These are phyloP conservation scores for Protea cynaroides DNA, from an alignment of 164 flowering plant genomes.

Conservation along the genomic window DNA sequence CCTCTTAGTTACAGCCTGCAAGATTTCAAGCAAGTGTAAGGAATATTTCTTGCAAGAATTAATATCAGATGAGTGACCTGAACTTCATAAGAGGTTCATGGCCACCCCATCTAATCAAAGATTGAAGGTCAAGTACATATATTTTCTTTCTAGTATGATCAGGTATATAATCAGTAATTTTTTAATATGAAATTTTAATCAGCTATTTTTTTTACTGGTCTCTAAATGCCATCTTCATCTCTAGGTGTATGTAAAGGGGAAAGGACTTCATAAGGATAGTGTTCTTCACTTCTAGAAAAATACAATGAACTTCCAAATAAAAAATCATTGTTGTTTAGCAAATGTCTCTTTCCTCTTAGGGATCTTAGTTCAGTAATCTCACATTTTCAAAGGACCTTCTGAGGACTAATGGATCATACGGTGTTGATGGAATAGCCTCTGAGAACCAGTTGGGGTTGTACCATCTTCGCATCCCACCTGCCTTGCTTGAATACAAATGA, in stretches of 20 bases:
- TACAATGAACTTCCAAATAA: too few relatives aligned
- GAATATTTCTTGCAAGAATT: neutral
- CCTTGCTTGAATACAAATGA: conserved; percentile 48
- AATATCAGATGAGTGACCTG: neutral
- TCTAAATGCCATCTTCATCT: too few relatives aligned
- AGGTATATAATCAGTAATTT: too few relatives aligned
- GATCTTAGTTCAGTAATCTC: conserved; percentile 7
- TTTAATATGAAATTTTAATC: too few relatives aligned
- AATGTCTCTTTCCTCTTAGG: neutral
- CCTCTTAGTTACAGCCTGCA: conserved; percentile 87
- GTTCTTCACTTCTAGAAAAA: too few relatives aligned
- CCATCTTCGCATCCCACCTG: conserved; percentile 59
- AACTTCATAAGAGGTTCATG: neutral
- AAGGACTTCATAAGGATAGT: too few relatives aligned
- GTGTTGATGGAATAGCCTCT: conserved; percentile 71
- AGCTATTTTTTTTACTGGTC: too few relatives aligned
- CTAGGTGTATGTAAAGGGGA: too few relatives aligned
- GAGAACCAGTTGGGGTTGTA: conserved; percentile 85
- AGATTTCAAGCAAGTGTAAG: neutral
- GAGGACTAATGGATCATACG: conserved; percentile 77
- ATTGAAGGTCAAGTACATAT: too few relatives aligned
- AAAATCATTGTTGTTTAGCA: too few relatives aligned
- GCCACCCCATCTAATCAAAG: too few relatives aligned
- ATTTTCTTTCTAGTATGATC: too few relatives aligned
- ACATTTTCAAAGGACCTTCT: conserved; percentile 77